Evolutionary conservation across 768 basidiomycete genomes (phyloP), one percentile per base, ranked within the genome.

Genomic region (Boletus subcaerulescens): DNA sequence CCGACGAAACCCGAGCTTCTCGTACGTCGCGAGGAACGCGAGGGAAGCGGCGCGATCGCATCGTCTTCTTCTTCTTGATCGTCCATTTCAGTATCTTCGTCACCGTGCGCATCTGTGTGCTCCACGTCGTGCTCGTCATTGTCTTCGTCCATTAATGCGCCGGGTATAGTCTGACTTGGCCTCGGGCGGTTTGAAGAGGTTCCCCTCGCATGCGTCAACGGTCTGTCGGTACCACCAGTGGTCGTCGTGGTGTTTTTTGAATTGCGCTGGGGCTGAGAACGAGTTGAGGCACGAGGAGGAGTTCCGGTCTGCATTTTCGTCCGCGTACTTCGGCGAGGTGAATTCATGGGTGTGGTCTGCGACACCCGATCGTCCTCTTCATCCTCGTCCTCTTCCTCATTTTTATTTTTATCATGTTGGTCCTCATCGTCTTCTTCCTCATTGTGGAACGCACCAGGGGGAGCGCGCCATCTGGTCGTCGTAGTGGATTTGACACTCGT

Each of bases 371-470:
- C 50, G 26, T 60, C 57, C 10, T 55, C 46, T 29, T 61, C 57
- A 3, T 48, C 46, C 3, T 58, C 55, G 8, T 55, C 49, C 5
- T 51, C 71, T 3, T 73, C 31, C 22, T 59, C 57, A 9, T 55
- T 38, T 40, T 45, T 24, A 7, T 55, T 38, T 40, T 45, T 24
- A 35, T 53, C 67, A 20, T 32, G 44, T 42, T 7, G 32, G 14
- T 50, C 56, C 1, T 69, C 68, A 0, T 56, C 61, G 3, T 71
- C 73, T 1, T 71, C 73, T 1, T 77, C 77, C 3, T 76, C 76
- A 2, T 65, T 65, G 9, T 67, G 65, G 58, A 82, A 82, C 33
- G 79, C 79, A 0, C 79, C 80, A 11, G 80, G 80, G 6, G 72
- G 75, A 36, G 69, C 68, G 44, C 67, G 75, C 71, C 53, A 51